Percentiles rank a stretch among this genome's conserved stretches.
These are phyloP conservation scores for Kwoniella europaea DNA, from an alignment of 768 basidiomycete species.

Conservation along the genomic window DNA sequence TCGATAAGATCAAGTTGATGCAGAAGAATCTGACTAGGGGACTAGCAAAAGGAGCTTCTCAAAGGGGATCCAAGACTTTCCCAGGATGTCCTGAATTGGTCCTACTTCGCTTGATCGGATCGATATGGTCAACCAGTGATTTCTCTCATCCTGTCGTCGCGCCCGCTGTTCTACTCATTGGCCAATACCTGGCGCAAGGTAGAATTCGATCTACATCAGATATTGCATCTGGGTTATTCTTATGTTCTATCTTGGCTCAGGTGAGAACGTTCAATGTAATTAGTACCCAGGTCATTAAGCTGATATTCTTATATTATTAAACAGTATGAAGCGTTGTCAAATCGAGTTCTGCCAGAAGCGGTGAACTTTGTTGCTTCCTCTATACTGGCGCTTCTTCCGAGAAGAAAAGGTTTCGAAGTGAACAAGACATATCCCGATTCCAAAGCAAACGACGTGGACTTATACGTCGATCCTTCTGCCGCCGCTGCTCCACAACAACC, in stretches of 20 bases:
- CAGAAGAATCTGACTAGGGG: slow-evolving; percentile 90
- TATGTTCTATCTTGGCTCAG: slow-evolving; percentile 74
- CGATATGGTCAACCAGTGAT: slow-evolving; percentile 92
- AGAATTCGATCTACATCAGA: slow-evolving; percentile 77
- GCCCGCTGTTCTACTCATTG: slow-evolving; percentile 84
- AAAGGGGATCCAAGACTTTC: slow-evolving; percentile 76
- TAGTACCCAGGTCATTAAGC: background rate
- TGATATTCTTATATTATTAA: background rate
- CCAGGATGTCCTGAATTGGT: slow-evolving; percentile 81
- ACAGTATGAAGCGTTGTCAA: slow-evolving; percentile 83
- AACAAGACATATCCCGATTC: slow-evolving; percentile 37
- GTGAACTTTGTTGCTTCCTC: slow-evolving; percentile 77
- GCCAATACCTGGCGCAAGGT: slow-evolving; percentile 83
- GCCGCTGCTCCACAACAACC: slow-evolving; percentile 27
- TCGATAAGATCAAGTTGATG: slow-evolving; percentile 83
- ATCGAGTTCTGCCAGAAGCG: slow-evolving; percentile 85
- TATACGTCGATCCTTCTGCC: slow-evolving; percentile 17
- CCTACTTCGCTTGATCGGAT: slow-evolving; percentile 77
- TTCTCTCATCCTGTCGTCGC: slow-evolving; percentile 86
- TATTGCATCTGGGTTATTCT: slow-evolving; percentile 82
- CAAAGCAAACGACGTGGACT: slow-evolving; percentile 24
- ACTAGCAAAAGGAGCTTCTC: slow-evolving; percentile 70
- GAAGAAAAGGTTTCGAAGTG: slow-evolving; percentile 28
- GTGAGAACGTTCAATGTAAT: slow-evolving; percentile 42
- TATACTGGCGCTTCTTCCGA: slow-evolving; percentile 73